Evolutionary conservation across 306 rosid species (phyloP).

Genomic region (Cicer chorassanicum): DNA sequence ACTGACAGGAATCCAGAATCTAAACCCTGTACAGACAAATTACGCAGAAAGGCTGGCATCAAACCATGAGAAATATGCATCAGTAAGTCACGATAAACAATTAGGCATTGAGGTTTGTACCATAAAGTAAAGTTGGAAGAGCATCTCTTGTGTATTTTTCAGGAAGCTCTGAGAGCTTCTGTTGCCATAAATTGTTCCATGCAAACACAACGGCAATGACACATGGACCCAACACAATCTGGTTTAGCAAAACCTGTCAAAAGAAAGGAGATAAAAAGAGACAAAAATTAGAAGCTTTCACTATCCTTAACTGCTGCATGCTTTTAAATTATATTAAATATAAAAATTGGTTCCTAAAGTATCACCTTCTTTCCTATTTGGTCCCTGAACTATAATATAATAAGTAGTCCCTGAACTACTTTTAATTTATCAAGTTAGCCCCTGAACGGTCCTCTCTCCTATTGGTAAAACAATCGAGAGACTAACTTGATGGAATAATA

Average conservation of each 20-base stretch:
- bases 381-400: no score
- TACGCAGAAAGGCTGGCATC: conserved; percentile 9
- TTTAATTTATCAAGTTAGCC: no score
- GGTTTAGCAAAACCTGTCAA: conserved; percentile 84
- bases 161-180: conserved; percentile 81
- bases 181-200: conserved; percentile 87
- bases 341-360: no score
- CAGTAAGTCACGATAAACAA: conserved; percentile 29
- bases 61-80: conserved; percentile 29
- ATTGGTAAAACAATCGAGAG: no score
- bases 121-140: conserved; percentile 72
- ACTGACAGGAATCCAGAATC: conserved; percentile 97
- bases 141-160: conserved; percentile 84
- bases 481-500: no score
- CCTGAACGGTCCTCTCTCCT: no score
- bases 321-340: background rate
- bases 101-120: conserved; percentile 48
- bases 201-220: conserved; percentile 94
- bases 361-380: no score
- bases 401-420: no score
- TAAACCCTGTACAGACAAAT: conserved; percentile 73
- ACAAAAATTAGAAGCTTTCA: conserved; percentile 22
- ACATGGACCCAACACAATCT: conserved; percentile 85
- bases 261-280: background rate
- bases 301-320: conserved; percentile 7